These are phyloP conservation scores for Cryptococcus sp. DNA, from an alignment of 1,284 basidiomycete genomes.

Conservation along the genomic window DNA sequence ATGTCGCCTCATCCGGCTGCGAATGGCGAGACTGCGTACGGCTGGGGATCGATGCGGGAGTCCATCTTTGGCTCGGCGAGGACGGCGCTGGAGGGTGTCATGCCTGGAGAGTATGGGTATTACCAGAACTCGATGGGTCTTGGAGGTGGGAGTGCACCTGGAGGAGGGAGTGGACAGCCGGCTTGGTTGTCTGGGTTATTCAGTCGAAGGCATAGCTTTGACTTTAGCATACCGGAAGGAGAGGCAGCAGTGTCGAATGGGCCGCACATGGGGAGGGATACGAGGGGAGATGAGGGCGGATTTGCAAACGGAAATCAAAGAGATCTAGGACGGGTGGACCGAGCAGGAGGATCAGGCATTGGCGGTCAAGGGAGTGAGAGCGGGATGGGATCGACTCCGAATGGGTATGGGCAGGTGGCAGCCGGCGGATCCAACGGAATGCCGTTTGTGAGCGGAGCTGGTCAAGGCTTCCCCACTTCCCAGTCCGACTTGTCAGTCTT, in stretches of 20 bases:
- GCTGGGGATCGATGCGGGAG: conserved; percentile 1
- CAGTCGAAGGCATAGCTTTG: not conserved
- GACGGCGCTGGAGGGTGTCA: conserved; percentile 2
- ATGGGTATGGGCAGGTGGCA: not conserved
- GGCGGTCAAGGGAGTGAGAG: no score
- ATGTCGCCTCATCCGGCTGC: not conserved
- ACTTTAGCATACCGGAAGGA: conserved; percentile 1
- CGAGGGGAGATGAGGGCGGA: not conserved
- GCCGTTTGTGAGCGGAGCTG: no score
- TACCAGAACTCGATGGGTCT: no score
- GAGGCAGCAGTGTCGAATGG: not conserved
- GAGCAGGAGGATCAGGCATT: no score
- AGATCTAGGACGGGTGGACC: no score
- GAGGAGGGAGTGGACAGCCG: not conserved
- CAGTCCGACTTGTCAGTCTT: conserved; percentile 3
- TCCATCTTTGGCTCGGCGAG: conserved; percentile 7
- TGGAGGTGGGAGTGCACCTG: no score
- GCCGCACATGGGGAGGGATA: not conserved
- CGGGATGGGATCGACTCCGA: no score
- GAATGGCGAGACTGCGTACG: not conserved
- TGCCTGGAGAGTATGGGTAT: not conserved
- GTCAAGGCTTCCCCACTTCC: not conserved
- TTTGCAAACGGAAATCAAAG: no score
- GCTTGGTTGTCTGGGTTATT: conserved; percentile 1
- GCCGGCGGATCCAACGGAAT: no score